Conservation (phyloP, 768 basidiomycete species). For the Galerina marginata region DNA sequence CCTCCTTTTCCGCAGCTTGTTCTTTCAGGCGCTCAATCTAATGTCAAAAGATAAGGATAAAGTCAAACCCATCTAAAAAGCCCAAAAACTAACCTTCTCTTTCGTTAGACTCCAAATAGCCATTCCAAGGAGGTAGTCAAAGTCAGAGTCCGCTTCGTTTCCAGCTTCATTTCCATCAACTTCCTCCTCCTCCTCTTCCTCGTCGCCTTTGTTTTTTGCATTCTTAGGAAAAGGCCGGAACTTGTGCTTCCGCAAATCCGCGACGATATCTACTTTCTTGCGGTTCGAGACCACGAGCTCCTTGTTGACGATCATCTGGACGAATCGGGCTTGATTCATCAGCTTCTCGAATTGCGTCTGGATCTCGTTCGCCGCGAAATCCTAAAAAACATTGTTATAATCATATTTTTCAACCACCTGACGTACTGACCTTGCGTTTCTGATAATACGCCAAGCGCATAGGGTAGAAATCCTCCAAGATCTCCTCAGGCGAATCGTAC, state of each 20-base stretch:
- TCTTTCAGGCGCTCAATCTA: conserved; percentile 85
- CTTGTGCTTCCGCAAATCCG: conserved; percentile 78
- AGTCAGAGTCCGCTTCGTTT: conserved; percentile 59
- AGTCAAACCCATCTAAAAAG: neutral
- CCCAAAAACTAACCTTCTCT: conserved; percentile 71
- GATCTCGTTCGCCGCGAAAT: conserved; percentile 82
- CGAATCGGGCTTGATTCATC: conserved; percentile 94
- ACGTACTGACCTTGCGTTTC: conserved; percentile 80
- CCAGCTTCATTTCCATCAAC: conserved; percentile 54
- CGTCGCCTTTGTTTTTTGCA: conserved; percentile 50
- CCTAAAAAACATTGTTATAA: conserved; percentile 49
- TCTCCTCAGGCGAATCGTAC: conserved; percentile 88
- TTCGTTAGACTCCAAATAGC: conserved; percentile 92
- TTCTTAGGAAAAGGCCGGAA: conserved; percentile 94
- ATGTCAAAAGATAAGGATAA: neutral
- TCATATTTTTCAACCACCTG: conserved; percentile 9
- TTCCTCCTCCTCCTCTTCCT: conserved; percentile 54
- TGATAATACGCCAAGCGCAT: conserved; percentile 90
- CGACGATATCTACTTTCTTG: conserved; percentile 86
- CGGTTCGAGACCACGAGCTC: conserved; percentile 84
- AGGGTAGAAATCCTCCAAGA: conserved; percentile 93
- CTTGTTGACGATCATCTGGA: conserved; percentile 93
- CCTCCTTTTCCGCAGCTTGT: conserved; percentile 84
- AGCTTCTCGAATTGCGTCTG: conserved; percentile 82
- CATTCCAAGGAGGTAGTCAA: conserved; percentile 95